Evolutionary conservation across 495 filamentous ascomycete species (phyloP).

Genomic region (Aspergillus coremiiformis): DNA sequence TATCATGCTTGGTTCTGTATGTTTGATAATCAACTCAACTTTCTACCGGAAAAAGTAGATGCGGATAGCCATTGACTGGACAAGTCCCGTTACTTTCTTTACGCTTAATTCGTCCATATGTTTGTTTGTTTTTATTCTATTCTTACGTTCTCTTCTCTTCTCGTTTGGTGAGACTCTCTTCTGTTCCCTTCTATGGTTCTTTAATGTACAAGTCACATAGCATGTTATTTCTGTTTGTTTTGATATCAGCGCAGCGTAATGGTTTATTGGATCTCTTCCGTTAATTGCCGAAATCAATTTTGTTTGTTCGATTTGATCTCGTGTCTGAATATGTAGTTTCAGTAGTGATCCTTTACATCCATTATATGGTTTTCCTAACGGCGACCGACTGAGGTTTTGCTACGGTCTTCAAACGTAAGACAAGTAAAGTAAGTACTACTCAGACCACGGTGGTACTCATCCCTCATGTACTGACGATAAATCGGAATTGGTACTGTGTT

Average conservation of each 20-base stretch:
- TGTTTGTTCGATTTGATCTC: slow-evolving; percentile 9
- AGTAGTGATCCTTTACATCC: neutral
- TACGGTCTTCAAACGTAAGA: too few relatives aligned
- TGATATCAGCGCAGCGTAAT: slow-evolving; percentile 22
- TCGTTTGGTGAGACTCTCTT: slow-evolving; percentile 9
- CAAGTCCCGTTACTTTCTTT: neutral
- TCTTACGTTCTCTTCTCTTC: slow-evolving; percentile 1
- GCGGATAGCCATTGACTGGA: neutral
- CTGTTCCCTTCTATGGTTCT: slow-evolving; percentile 6
- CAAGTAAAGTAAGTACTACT: too few relatives aligned
- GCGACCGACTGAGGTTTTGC: too few relatives aligned
- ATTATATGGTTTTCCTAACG: too few relatives aligned
- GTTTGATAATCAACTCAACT: slow-evolving; percentile 12
- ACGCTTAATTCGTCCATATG: slow-evolving; percentile 2
- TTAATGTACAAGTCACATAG: slow-evolving; percentile 11
- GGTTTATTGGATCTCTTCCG: slow-evolving; percentile 6
- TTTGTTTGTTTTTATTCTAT: neutral
- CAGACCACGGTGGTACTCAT: too few relatives aligned
- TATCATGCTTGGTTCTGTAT: slow-evolving; percentile 17
- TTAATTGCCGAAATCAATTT: slow-evolving; percentile 1
- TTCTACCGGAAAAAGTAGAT: neutral
- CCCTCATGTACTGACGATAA: too few relatives aligned
- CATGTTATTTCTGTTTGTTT: slow-evolving; percentile 7
- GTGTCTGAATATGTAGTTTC: neutral
- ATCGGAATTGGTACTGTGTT: too few relatives aligned